Evolutionary conservation across 495 filamentous ascomycete species (phyloP), one percentile per base, ranked within the genome.

Genomic region (Penicillium chermesinum): DNA sequence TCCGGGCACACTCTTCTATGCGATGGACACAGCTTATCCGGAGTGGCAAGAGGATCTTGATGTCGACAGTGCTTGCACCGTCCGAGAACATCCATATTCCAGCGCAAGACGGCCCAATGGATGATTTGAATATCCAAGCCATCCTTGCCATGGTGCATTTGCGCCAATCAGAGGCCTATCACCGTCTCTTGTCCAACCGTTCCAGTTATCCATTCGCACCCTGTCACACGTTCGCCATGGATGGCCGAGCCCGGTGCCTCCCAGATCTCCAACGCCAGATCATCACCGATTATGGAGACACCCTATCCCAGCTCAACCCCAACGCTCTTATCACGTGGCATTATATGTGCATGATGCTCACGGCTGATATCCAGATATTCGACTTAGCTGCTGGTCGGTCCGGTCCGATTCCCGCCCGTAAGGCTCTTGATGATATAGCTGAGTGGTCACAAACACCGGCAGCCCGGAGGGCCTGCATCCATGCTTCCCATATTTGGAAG

Each of bases 401-500:
- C 3, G 75, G 74, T 3, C 65, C 75, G 0, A 49, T 8, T 2
- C 66, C 72, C 8, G 75, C 73, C 10, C 64, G 62, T 7, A 70
- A 73, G 30, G 74, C 75, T 2, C 61, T 79, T 1, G 67, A 74
- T 39, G 70, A 76, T 40, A 76, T 79, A 33, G 59, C 73, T 0
- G 57, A 67, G 2, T 79, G 75, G 75, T 70, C 74, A 7, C 71
- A 75, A 48, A 79, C 75, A 2, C 65, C 74, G 0, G 70, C 74
- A 1, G 75, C 75, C 18, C 40, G 75, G 35, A 46, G 75, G 36
- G 69, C 75, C 1, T 73, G 72, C 36, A 53, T 79, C 3, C 75
- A 79, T 38, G 74, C 75, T 3, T 73, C 73, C 0, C 73, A 77
- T 35, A 77, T 76, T 14, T 77, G 73, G 55, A 75, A 73, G 55